Conservation (phyloP, 805 yeast species). For the Candida maesae region DNA sequence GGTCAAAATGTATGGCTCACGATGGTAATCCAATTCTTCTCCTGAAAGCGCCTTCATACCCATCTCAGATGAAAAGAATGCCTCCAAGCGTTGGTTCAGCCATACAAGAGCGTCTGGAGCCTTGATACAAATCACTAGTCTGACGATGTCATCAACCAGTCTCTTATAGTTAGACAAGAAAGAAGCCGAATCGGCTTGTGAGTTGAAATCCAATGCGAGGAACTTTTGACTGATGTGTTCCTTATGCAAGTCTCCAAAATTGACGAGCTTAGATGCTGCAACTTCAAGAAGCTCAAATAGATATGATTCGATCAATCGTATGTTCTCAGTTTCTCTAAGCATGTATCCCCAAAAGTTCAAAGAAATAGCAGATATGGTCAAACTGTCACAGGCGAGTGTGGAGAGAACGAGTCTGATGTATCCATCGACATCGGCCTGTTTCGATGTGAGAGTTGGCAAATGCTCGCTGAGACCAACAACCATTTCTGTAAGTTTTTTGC, state of each 20-base stretch:
- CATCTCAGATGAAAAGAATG: conserved; percentile 63
- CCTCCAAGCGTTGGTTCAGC: conserved; percentile 70
- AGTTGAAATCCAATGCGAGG: conserved; percentile 84
- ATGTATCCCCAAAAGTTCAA: conserved; percentile 93
- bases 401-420: conserved; percentile 73
- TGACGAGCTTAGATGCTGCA: conserved; percentile 73
- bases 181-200: conserved; percentile 70
- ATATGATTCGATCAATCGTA: conserved; percentile 47
- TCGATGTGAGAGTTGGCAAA: conserved; percentile 46
- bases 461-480: conserved; percentile 82
- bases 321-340: conserved; percentile 68
- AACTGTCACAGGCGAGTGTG: conserved; percentile 79
- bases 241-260: conserved; percentile 65
- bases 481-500: conserved; percentile 92
- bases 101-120: conserved; percentile 80
- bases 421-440: conserved; percentile 56
- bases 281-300: conserved; percentile 69
- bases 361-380: conserved; percentile 87
- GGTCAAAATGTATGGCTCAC: conserved; percentile 71
- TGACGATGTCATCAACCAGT: conserved; percentile 83
- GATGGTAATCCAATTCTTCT: conserved; percentile 49
- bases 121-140: conserved; percentile 81
- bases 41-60: conserved; percentile 63
- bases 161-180: conserved; percentile 79
- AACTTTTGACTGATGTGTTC: conserved; percentile 61